phyloP scores from a whole-genome alignment of 1,284 basidiomycete genomes.

The Ustilago cynodontis region DNA sequence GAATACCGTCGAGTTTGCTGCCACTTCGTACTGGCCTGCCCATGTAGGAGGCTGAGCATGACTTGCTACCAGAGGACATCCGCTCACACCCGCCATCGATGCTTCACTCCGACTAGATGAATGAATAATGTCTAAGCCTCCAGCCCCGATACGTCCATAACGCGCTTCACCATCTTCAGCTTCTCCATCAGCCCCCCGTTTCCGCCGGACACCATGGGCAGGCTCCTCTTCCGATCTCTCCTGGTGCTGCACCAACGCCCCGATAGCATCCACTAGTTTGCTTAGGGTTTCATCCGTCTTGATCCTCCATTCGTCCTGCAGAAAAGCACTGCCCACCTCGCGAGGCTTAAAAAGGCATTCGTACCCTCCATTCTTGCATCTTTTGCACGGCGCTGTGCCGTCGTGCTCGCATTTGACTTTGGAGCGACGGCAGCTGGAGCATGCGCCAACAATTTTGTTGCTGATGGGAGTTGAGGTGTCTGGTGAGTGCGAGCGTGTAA shows the following conservation, averaged over 20 bases:
- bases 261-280: constrained; percentile 30
- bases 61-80: neutral
- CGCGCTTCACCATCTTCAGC: neutral
- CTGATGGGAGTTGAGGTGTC: neutral
- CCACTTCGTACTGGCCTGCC: neutral
- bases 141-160: neutral
- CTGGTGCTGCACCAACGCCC: constrained; percentile 26
- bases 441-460: constrained; percentile 23
- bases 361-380: constrained; percentile 35
- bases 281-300: constrained; percentile 42
- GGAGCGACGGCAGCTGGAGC: constrained; percentile 35
- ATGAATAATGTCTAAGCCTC: neutral
- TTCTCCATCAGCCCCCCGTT: neutral
- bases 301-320: constrained; percentile 34
- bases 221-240: neutral
- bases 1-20: neutral
- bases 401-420: constrained; percentile 43
- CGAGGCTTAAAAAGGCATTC: constrained; percentile 37
- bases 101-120: neutral
- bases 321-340: constrained; percentile 15
- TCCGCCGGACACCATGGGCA: neutral
- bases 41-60: neutral
- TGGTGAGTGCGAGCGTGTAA: constrained; percentile 5
- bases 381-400: constrained; percentile 26
- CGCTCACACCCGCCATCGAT: neutral